Percentiles rank a stretch among this genome's conserved stretches.
Conservation (phyloP, 257 asterid species). For the Avicennia marina region DNA sequence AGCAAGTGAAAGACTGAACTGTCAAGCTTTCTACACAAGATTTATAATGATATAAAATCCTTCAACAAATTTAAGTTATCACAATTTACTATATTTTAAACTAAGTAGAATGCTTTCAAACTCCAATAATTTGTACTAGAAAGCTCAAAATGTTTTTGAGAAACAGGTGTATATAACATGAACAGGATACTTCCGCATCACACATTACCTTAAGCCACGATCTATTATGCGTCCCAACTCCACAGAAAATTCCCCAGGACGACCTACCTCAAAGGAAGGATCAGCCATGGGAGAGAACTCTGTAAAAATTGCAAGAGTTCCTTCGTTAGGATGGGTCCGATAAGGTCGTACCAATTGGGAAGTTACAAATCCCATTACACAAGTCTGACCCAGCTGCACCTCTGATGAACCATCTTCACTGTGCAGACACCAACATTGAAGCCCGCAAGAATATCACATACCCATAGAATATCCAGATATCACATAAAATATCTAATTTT, state of each 20-base stretch:
- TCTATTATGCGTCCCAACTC: constrained; percentile 94
- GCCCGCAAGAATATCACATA: not conserved
- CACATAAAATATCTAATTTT: too few species aligned
- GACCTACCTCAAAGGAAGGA: constrained; percentile 89
- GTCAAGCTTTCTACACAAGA: not conserved
- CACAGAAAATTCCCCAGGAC: constrained; percentile 86
- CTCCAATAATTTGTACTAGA: too few species aligned
- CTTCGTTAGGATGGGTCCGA: constrained; percentile 88
- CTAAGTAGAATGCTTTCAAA: too few species aligned
- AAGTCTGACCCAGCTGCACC: constrained; percentile 91
- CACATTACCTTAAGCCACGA: constrained; percentile 82
- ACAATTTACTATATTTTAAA: too few species aligned
- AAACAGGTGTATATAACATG: not conserved
- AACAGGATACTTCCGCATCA: too few species aligned
- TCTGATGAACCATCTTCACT: constrained; percentile 97
- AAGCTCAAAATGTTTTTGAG: not conserved
- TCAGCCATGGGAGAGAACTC: constrained; percentile 99
- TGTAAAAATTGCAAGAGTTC: constrained; percentile 69
- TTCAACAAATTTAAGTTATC: too few species aligned
- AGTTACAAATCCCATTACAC: constrained; percentile 80
- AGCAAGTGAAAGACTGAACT: not conserved
- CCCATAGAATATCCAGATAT: too few species aligned
- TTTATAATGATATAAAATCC: too few species aligned
- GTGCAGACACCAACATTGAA: constrained; percentile 24
- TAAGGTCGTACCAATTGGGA: constrained; percentile 89